A percentile compares a stretch with the other conserved stretches of the same genome.
phyloP scores from a whole-genome alignment of 2,329 filamentous ascomycete species.

The Fusarium oligoseptatum region DNA sequence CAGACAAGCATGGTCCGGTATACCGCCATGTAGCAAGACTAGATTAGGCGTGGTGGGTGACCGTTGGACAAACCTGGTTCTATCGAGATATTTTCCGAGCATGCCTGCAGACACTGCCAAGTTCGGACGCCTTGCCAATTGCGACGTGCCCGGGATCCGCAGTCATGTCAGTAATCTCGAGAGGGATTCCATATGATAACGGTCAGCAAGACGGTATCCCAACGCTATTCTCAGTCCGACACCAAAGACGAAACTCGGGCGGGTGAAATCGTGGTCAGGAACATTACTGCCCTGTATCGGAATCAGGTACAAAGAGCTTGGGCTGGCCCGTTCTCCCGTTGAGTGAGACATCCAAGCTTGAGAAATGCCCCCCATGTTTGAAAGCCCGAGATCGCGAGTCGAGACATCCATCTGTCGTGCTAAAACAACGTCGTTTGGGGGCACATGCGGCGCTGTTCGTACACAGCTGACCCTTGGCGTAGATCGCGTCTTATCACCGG shows the following conservation, averaged over 20 bases:
- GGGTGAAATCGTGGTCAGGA: neutral
- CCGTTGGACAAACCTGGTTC: slow-evolving; percentile 3
- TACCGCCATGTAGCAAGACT: slow-evolving; percentile 11
- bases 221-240: neutral
- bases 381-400: slow-evolving; percentile 5
- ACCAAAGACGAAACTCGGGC: neutral
- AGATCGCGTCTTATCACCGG: slow-evolving; percentile 23
- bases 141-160: neutral
- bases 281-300: neutral
- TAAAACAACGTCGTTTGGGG: slow-evolving; percentile 1
- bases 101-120: neutral
- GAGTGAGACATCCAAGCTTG: neutral
- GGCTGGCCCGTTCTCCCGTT: slow-evolving; percentile 20
- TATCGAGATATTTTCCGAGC: neutral
- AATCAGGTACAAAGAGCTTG: neutral
- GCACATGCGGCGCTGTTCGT: slow-evolving; percentile 16
- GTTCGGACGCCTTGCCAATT: neutral
- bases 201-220: neutral
- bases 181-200: neutral
- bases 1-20: slow-evolving; percentile 2
- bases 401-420: neutral
- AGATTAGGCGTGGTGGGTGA: slow-evolving; percentile 10
- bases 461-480: slow-evolving; percentile 13
- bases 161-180: neutral
- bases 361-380: neutral